Percentiles rank a stretch among this genome's conserved stretches.
phyloP scores from a whole-genome alignment of 768 basidiomycete genomes.

The Russula sp. region DNA sequence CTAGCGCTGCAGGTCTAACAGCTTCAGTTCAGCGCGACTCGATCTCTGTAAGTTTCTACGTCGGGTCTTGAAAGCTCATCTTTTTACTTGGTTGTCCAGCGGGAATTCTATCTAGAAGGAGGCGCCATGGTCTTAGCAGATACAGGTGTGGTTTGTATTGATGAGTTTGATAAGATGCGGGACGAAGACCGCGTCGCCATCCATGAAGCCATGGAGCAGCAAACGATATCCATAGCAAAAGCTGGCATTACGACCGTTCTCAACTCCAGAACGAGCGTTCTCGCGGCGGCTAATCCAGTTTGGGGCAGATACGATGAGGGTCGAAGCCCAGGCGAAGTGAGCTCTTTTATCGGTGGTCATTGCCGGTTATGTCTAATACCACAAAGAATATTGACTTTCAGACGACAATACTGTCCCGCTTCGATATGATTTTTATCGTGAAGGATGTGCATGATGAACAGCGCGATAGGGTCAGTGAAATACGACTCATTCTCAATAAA shows the following conservation, averaged over 20 bases:
- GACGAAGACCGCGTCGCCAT: conserved; percentile 99
- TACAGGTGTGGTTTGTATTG: conserved; percentile 97
- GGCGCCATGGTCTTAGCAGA: conserved; percentile 99
- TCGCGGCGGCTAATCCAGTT: conserved; percentile 97
- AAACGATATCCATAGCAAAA: conserved; percentile 98
- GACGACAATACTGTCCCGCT: conserved; percentile 95
- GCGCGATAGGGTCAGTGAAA: conserved; percentile 67
- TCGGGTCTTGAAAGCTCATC: neutral
- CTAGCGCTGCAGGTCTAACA: conserved; percentile 96
- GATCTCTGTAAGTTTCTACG: conserved; percentile 56
- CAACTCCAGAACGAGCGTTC: conserved; percentile 91
- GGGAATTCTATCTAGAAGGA: conserved; percentile 98
- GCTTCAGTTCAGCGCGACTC: conserved; percentile 95
- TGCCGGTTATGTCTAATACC: neutral
- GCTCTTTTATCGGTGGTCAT: neutral
- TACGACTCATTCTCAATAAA: neutral
- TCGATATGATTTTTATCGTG: conserved; percentile 99
- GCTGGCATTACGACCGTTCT: conserved; percentile 97
- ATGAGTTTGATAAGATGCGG: conserved; percentile 99
- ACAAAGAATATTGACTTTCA: conserved; percentile 90
- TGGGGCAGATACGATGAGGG: conserved; percentile 98
- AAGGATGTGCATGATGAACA: conserved; percentile 96
- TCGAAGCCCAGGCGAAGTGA: conserved; percentile 88
- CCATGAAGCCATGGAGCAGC: conserved; percentile 99
- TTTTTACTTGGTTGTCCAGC: conserved; percentile 39